Evolutionary conservation across 2,329 filamentous ascomycete species (phyloP), one percentile per base, ranked within the genome.

Genomic region (Clarireedia hainanense): DNA sequence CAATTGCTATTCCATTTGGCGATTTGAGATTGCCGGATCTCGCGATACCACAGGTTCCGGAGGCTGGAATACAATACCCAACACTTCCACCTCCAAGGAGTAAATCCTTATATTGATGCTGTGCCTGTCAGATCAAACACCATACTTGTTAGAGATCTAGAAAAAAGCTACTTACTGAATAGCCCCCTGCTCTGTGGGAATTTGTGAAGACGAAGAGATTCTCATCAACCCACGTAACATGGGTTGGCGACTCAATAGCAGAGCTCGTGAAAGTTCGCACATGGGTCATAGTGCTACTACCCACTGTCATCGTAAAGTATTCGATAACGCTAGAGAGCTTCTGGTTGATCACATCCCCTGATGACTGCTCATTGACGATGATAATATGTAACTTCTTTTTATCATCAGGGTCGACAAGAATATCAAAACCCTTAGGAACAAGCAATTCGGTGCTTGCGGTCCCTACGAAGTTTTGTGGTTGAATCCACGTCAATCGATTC

Each of bases 201-300:
- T 72, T 73, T 2, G 70, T 70, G 43, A 71, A 65, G n/a, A 70
- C 60, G 50, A 73, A 71, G 2, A 65, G 62, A 40, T 69, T 63
- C 48, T 69, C 68, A 20, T 59, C 61, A 0, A 66, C 60, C 58
- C 70, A 68, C 5, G 67, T 66, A n/a, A 72, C 56, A n/a, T 66
- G 64, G 54, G 72, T 72, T 6, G 71, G 67, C 3, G 69, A 67
- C 24, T 66, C 50, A 36, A 73, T 69, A 15, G 61, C 56, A 17
- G 64, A 61, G 34, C 67, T 30, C 5, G 59, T 42, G 23, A 68
- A 67, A 1, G 70, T 72, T 36, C 66, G 64, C 6, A 70, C 60
- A 55, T 72, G 66, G 26, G 57, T 58, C 62, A 72, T 66, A 2
- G 34, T 63, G 2, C 62, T 53, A 6, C 64, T 64, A 4, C 61